Conservation (phyloP, 75 land plant species). For the Cupressus sempervirens region DNA sequence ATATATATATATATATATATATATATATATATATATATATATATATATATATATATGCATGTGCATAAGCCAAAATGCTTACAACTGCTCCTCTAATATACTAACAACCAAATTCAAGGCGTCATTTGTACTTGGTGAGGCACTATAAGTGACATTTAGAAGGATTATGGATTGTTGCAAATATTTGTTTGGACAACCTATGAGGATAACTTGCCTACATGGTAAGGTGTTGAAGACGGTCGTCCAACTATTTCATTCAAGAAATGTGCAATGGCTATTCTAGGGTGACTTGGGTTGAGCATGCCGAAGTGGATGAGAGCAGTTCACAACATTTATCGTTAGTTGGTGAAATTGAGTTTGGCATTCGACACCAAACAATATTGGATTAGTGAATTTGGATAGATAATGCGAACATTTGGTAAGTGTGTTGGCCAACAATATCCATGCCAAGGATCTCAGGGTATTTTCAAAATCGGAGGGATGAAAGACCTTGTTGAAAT, state of each 20-base stretch:
- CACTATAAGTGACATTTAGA: slow-evolving; percentile 73
- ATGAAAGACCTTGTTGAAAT: slow-evolving; percentile 75
- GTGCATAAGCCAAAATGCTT: too few species aligned
- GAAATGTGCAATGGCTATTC: slow-evolving; percentile 84
- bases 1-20: too few species aligned
- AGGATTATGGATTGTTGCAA: slow-evolving; percentile 78
- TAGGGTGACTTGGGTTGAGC: slow-evolving; percentile 86
- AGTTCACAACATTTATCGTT: slow-evolving; percentile 56
- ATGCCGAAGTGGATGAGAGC: slow-evolving; percentile 62
- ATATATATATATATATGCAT: too few species aligned
- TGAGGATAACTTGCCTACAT: slow-evolving; percentile 35
- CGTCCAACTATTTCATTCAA: slow-evolving; percentile 78
- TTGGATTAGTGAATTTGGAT: slow-evolving; percentile 70
- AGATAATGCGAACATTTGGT: slow-evolving; percentile 79
- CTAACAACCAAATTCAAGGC: too few species aligned
- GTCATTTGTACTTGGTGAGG: slow-evolving; percentile 65
- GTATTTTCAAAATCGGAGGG: slow-evolving; percentile 61
- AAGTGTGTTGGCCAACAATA: slow-evolving; percentile 59
- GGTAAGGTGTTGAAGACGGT: slow-evolving; percentile 48
- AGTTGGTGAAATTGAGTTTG: slow-evolving; percentile 56
- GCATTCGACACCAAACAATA: slow-evolving; percentile 77
- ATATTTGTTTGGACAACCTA: slow-evolving; percentile 60
- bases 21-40: too few species aligned
- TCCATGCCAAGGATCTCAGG: slow-evolving; percentile 50
- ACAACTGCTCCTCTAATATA: too few species aligned